Conservation (phyloP, 1,139 yeast species). For the Suhomyces coccinellae region DNA sequence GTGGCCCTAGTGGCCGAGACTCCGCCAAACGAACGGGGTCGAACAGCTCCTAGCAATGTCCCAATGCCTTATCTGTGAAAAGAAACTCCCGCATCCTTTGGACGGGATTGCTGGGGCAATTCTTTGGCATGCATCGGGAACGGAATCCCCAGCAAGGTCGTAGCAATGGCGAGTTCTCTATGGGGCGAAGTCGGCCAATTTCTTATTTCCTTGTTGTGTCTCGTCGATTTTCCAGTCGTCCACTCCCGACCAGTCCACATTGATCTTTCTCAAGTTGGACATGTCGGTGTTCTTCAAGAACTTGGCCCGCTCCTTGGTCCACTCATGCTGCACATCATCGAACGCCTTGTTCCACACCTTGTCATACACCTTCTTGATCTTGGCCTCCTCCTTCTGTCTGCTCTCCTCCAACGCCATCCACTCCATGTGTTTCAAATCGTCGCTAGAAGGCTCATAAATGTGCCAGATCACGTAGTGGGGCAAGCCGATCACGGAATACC, state of each 20-base stretch:
- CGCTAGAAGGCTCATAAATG: slow-evolving; percentile 84
- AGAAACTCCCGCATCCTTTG: too few relatives aligned
- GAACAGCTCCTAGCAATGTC: too few relatives aligned
- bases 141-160: not conserved
- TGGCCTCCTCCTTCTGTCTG: slow-evolving; percentile 66
- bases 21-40: too few relatives aligned
- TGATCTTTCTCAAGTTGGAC: slow-evolving; percentile 45
- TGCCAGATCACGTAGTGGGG: slow-evolving; percentile 95
- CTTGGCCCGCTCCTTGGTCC: slow-evolving; percentile 66
- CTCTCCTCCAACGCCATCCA: slow-evolving; percentile 95
- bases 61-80: too few relatives aligned
- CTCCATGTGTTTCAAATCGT: slow-evolving; percentile 89
- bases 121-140: not conserved
- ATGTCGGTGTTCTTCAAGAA: slow-evolving; percentile 74
- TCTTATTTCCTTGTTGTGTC: slow-evolving; percentile 26
- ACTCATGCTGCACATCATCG: slow-evolving; percentile 65
- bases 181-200: slow-evolving; percentile 48
- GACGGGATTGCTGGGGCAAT: not conserved
- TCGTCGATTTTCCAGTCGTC: slow-evolving; percentile 46
- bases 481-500: slow-evolving; percentile 75
- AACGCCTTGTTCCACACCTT: slow-evolving; percentile 77
- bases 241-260: slow-evolving; percentile 70
- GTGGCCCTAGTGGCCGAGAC: too few relatives aligned
- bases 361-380: slow-evolving; percentile 66
- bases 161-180: slow-evolving; percentile 8